Evolutionary conservation across 805 yeast species (phyloP), one percentile per base, ranked within the genome.

Genomic region (Peterozyma xylosa): DNA sequence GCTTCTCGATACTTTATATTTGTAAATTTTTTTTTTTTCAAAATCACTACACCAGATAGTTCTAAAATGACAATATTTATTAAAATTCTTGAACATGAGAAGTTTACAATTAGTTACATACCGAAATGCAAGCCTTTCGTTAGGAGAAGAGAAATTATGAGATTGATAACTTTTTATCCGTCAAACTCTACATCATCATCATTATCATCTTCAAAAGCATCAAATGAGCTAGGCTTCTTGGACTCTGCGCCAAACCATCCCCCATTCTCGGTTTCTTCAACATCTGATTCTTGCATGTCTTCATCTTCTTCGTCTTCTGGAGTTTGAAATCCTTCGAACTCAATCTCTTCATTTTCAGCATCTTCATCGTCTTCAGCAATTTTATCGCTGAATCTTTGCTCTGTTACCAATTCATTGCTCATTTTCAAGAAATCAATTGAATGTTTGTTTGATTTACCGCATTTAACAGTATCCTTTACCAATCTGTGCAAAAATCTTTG

Each of bases 401-500:
- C 41, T 27, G 9, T 51, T 35, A 9, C 51, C 48, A 29, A 27
- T 17, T 45, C 42, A 41, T 37, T 40, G 38, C 43, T 41, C 10
- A 54, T 42, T 11, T 65, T 60, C 45, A 85, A 66, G 56, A 79
- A 86, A 41, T 67, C 64, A 55, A 71, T 73, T 40, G 75, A 60
- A 55, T 77, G 75, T 47, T 70, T 76, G 50, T 80, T 82, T 37
- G 71, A 73, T 48, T 68, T 71, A 3, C 79, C 68, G 5, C 76
- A 65, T 33, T 59, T 60, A 0, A 79, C 77, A n/a, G 86, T 73
- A 44, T 85, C 91, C 59, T 86, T 86, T 11, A 85, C 90, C 11
- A 80, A 65, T 54, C 87, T 74, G 39, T 77, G 80, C 49, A 88
- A 67, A 55, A 87, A 88, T 55, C 93, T 71, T 55, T 82, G 95